Evolutionary conservation across 208 protist genomes (phyloP), one percentile per base, ranked within the genome.

Genomic region (Angomonas ambiguus): DNA sequence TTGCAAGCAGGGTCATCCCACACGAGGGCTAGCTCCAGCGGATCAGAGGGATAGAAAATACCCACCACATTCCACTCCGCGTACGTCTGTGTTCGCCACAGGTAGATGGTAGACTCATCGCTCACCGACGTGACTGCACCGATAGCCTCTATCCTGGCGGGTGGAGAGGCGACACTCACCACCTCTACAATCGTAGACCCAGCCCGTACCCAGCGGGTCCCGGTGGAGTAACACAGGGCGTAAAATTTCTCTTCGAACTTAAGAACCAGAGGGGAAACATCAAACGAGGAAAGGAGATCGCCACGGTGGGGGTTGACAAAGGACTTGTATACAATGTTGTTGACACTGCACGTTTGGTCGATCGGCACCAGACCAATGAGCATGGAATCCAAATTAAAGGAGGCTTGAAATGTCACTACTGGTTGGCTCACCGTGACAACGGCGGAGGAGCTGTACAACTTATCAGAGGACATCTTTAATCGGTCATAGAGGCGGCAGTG

Each of bases 1-100:
- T 20, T 28, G 51, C 84, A 91, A 16, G 65, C 76, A 2, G 71
- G 24, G 66, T 91, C 76, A 58, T 85, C 71, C 80, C 80, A 91
- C 0, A 85, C 80, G 16, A 91, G 80, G 33, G 49, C 65, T 45
- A 91, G 67, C 4, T 73, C 42, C 4, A 82, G 65, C 18, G 58
- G n/a, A 11, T 61, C 64, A 16, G 60, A 48, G 0, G 72, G 41
- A 0, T 62, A 62, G 67, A 91, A 91, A 30, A 55, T 71, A 18
- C 85, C 85, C 5, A 82, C 62, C 20, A 91, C 59, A 1, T 41
- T 53, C 85, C 85, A 91, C 25, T 51, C 64, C 22, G 65, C 73
- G 5, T 20, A 24, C 5, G 71, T 72, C 55, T 87, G 79, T 11
- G 85, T 86, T 60, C 82, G 57, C 75, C 83, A 91, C 11, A 91